phyloP scores from a whole-genome alignment of 139 green algal species.

The Chlorella ohadii region DNA sequence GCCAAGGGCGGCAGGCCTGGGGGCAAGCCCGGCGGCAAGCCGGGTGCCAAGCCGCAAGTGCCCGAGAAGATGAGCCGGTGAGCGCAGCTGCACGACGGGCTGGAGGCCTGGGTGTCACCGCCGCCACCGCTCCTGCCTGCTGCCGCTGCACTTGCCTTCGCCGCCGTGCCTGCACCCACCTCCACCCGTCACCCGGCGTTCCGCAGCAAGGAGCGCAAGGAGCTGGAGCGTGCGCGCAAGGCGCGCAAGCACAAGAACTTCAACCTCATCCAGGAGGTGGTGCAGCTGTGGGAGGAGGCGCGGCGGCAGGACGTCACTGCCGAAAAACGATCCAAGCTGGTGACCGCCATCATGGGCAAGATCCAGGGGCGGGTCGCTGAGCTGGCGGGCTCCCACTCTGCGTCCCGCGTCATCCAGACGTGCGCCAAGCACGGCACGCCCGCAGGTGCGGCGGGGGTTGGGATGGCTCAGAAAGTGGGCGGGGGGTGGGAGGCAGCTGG shows the following conservation, averaged over 20 bases:
- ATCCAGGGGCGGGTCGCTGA: conserved; percentile 69
- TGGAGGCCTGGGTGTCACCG: background rate
- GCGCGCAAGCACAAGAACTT: conserved; percentile 43
- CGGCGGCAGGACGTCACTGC: conserved; percentile 56
- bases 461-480: too few relatives aligned
- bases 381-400: conserved; percentile 78
- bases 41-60: background rate
- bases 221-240: conserved; percentile 34
- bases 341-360: conserved; percentile 63
- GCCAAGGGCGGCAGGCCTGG: background rate
- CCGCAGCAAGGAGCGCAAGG: conserved; percentile 50
- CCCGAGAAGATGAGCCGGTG: background rate
- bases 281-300: conserved; percentile 73
- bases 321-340: conserved; percentile 59
- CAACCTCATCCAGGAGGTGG: conserved; percentile 41
- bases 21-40: conserved; percentile 4
- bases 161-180: background rate
- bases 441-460: background rate
- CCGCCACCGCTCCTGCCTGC: background rate
- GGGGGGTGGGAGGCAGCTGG: too few relatives aligned
- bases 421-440: conserved; percentile 77
- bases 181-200: background rate
- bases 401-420: conserved; percentile 87
- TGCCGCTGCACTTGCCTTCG: background rate
- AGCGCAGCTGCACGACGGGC: background rate